Evolutionary conservation across 2,329 filamentous ascomycete species (phyloP).

Genomic region (Periconia sp.): DNA sequence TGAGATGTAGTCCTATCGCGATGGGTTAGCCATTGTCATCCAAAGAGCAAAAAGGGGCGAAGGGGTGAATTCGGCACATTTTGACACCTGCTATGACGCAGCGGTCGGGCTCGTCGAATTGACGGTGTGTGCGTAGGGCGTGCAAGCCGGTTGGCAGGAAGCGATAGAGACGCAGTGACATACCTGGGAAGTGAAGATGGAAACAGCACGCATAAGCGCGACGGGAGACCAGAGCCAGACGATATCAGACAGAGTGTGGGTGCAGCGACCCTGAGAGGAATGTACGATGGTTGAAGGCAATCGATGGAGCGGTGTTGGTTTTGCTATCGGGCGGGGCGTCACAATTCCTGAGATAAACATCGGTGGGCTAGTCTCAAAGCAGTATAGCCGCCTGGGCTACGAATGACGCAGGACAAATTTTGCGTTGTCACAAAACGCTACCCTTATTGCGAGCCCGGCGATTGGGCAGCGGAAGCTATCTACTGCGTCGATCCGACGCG

Average conservation of each 20-base stretch:
- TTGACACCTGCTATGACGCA: conserved; percentile 11
- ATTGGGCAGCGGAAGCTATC: too few relatives aligned
- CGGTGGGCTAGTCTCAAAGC: conserved; percentile 2
- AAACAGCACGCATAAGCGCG: conserved; percentile 58
- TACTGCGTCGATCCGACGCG: too few relatives aligned
- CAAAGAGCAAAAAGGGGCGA: conserved; percentile 8
- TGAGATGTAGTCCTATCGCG: conserved; percentile 67
- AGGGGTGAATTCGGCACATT: not conserved
- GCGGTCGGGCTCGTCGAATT: conserved; percentile 23
- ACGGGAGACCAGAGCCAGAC: conserved; percentile 26
- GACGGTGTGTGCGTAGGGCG: conserved; percentile 32
- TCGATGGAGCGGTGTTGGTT: not conserved
- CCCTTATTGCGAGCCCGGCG: too few relatives aligned
- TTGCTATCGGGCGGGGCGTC: too few relatives aligned
- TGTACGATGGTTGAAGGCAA: conserved; percentile 1
- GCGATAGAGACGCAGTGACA: conserved; percentile 29
- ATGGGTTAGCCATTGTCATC: conserved; percentile 42
- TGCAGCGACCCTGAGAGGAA: conserved; percentile 25
- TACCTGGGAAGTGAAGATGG: conserved; percentile 62
- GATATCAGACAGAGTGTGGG: conserved; percentile 35
- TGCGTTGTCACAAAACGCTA: conserved; percentile 3
- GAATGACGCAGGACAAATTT: conserved; percentile 23
- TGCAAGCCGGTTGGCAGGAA: too few relatives aligned
- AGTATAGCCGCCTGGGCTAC: conserved; percentile 3
- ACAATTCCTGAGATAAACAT: too few relatives aligned